Evolutionary conservation across 78 protist species (phyloP), one percentile per base, ranked within the genome.

Genomic region (Parvularia atlantis): DNA sequence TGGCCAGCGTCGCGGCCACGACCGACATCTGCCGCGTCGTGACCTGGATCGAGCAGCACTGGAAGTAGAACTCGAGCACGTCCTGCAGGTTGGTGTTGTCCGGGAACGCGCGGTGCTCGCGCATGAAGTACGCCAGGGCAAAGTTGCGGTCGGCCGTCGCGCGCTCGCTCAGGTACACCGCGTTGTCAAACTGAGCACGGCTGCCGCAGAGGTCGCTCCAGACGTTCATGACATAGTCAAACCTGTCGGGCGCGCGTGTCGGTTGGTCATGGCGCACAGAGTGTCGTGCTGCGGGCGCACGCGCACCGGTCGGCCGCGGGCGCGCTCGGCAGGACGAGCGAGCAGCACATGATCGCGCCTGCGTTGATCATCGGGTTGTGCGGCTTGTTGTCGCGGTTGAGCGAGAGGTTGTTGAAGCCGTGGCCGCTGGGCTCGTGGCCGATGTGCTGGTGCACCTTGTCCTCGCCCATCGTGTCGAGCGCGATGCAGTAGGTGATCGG

Each of bases 1-100:
- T 84, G 58, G 90, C 90, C 14, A 72, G 69, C 26, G 90, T 86
- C 9, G 87, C 86, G 2, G 90, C 84, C 30, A 77, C 40, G 44
- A 17, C 59, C 17, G 87, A 68, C 71, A 85, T 0, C 66, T 20
- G 9, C 48, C 22, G 28, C 7, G 30, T 0, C 28, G 36, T 39
- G 35, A 41, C 37, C 46, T 71, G 59, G 41, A 69, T n/a, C 28
- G 86, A 74, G 57, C 89, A 85, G 20, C 16, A 2, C 37, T 36
- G 54, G 53, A 85, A 77, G 58, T 85, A 85, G 33, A 77, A 58
- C 28, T 81, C 82, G 35, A 85, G 66, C 10, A n/a, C 39, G 19
- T 54, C 67, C 28, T 28, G 1, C 24, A 82, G 58, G 64, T 54
- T 20, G 26, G 3, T 58, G 1, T 7, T 60, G 31, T 1, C 61